These are phyloP conservation scores for Penicillium tannophilum DNA, from an alignment of 495 filamentous ascomycete species.

Conservation along the genomic window DNA sequence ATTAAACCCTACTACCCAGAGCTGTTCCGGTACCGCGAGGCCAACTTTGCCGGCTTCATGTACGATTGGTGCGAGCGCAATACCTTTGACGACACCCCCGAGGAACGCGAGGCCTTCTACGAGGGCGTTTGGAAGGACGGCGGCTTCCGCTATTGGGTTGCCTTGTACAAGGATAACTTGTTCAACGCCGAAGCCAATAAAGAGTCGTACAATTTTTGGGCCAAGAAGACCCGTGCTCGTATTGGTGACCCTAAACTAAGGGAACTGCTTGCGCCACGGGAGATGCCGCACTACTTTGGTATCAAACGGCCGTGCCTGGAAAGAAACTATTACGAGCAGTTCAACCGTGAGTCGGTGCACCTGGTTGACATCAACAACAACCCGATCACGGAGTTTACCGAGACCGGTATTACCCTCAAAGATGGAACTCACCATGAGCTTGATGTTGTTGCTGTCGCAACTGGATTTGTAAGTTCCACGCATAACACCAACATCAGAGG, in stretches of 20 bases:
- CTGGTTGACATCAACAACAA: constrained; percentile 54
- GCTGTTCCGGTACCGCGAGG: background rate
- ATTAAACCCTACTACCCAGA: background rate
- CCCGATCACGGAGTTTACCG: constrained; percentile 48
- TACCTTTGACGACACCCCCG: constrained; percentile 6
- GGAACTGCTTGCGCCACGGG: constrained; percentile 55
- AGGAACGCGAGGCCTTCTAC: constrained; percentile 5
- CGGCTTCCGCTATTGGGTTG: constrained; percentile 11
- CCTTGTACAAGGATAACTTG: background rate
- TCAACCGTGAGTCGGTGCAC: constrained; percentile 58
- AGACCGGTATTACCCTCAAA: constrained; percentile 42
- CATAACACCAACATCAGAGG: too few relatives aligned
- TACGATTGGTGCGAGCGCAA: background rate
- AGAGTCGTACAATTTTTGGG: constrained; percentile 12
- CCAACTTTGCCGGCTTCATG: background rate
- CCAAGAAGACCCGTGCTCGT: constrained; percentile 47
- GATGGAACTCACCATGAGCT: constrained; percentile 46
- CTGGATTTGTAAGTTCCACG: constrained; percentile 29
- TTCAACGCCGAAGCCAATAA: constrained; percentile 7
- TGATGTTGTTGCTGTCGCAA: constrained; percentile 56
- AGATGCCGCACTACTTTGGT: constrained; percentile 55
- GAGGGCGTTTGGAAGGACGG: constrained; percentile 9
- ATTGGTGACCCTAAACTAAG: constrained; percentile 48
- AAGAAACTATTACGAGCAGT: constrained; percentile 57
- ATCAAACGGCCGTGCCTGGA: constrained; percentile 59